A percentile compares a stretch with the other conserved stretches of the same genome.
These are phyloP conservation scores for Ogataea neopini DNA, from an alignment of 805 yeast species.

Conservation along the genomic window DNA sequence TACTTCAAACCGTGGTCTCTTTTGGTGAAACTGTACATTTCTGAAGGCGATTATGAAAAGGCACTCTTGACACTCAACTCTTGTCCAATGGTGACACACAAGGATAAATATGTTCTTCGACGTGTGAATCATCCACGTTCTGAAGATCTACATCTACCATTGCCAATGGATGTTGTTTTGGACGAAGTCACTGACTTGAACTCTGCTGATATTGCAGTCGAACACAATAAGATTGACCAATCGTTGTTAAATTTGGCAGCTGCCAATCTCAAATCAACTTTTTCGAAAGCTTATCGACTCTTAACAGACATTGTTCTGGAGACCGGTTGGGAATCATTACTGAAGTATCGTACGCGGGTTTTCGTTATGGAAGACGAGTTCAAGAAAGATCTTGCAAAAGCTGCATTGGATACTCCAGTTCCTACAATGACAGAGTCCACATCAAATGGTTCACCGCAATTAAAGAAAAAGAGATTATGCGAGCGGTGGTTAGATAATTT, in stretches of 20 bases:
- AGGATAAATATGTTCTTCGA: slow-evolving; percentile 62
- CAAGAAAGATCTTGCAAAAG: slow-evolving; percentile 35
- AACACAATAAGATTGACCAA: slow-evolving; percentile 66
- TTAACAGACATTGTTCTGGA: slow-evolving; percentile 64
- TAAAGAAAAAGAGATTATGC: slow-evolving; percentile 65
- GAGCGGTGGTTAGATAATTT: slow-evolving; percentile 75
- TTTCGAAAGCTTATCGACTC: slow-evolving; percentile 57
- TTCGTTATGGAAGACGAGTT: slow-evolving; percentile 72
- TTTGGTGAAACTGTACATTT: slow-evolving; percentile 63
- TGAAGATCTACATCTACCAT: slow-evolving; percentile 68
- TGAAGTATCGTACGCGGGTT: slow-evolving; percentile 58
- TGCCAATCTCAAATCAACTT: slow-evolving; percentile 60
- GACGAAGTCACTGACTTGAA: slow-evolving; percentile 69
- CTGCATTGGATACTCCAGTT: slow-evolving; percentile 13
- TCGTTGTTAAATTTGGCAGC: slow-evolving; percentile 65
- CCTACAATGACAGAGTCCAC: background rate
- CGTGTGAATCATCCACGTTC: slow-evolving; percentile 55
- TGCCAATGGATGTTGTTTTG: slow-evolving; percentile 71
- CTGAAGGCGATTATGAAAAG: slow-evolving; percentile 64
- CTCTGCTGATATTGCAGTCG: slow-evolving; percentile 62
- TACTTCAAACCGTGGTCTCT: slow-evolving; percentile 75
- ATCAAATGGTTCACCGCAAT: slow-evolving; percentile 35
- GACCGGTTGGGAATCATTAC: slow-evolving; percentile 72
- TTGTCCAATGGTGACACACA: slow-evolving; percentile 78
- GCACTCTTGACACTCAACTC: slow-evolving; percentile 74